Percentiles rank a stretch among this genome's conserved stretches.
These are phyloP conservation scores for Sarocladium brachiariae DNA, from an alignment of 2,329 filamentous ascomycete genomes.

Conservation along the genomic window DNA sequence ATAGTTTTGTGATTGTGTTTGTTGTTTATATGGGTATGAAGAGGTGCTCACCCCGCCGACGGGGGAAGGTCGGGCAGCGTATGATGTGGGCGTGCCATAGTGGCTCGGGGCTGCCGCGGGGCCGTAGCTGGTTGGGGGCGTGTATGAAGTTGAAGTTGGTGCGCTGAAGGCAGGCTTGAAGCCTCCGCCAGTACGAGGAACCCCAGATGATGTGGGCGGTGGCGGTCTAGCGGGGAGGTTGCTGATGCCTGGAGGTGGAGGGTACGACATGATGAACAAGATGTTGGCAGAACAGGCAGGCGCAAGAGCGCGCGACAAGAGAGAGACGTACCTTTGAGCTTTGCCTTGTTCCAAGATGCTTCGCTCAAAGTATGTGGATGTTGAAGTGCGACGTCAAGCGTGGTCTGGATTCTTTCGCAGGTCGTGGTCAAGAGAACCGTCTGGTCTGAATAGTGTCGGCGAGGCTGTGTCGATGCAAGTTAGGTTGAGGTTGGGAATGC, in stretches of 20 bases:
- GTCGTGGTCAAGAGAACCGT: not conserved
- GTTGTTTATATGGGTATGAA: conserved; percentile 22
- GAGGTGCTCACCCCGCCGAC: conserved; percentile 21
- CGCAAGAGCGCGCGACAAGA: not conserved
- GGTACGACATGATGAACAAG: conserved; percentile 76
- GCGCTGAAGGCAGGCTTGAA: conserved; percentile 46
- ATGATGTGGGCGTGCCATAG: conserved; percentile 35
- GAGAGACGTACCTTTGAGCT: conserved; percentile 10
- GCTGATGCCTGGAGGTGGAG: conserved; percentile 68
- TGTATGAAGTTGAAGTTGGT: conserved; percentile 25
- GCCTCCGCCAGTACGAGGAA: conserved; percentile 18
- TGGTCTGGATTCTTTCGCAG: not conserved
- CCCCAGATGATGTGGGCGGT: conserved; percentile 33
- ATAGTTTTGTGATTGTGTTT: conserved; percentile 19
- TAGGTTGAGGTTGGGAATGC: not conserved
- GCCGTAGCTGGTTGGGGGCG: conserved; percentile 23
- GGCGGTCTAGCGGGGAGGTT: conserved; percentile 71
- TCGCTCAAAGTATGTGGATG: conserved; percentile 1
- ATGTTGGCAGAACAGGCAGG: conserved; percentile 11
- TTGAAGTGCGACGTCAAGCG: not conserved
- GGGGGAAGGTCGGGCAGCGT: conserved; percentile 28
- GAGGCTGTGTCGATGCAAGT: not conserved
- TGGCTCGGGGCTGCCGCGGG: conserved; percentile 27
- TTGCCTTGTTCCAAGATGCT: not conserved
- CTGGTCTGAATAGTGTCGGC: too few relatives aligned